Evolutionary conservation across 116 monocot genomes (phyloP).

Genomic region (Trichopus zeylanicus): DNA sequence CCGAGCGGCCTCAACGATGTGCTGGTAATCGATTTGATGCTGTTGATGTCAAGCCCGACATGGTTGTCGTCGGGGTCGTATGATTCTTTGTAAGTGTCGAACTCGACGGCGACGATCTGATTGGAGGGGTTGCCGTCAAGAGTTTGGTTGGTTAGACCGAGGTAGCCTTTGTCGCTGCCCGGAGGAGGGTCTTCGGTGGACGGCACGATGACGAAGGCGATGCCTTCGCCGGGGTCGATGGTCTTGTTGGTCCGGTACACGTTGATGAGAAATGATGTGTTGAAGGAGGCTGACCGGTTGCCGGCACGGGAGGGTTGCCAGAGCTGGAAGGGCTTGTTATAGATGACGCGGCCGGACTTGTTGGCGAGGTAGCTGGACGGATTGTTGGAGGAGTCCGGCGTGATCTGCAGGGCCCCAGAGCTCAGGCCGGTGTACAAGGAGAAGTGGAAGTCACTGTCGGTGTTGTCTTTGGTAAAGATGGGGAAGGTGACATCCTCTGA

Average conservation of each 20-base stretch:
- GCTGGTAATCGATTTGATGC: constrained; percentile 33
- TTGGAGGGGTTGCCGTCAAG: constrained; percentile 38
- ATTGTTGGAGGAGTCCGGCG: constrained; percentile 41
- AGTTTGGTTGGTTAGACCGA: constrained; percentile 78
- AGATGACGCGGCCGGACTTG: constrained; percentile 60
- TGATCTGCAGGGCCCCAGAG: constrained; percentile 63
- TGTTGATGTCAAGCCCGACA: constrained; percentile 77
- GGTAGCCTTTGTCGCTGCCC: constrained; percentile 45
- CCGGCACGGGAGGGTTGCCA: constrained; percentile 16
- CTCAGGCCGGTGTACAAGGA: neutral
- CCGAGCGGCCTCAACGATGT: constrained; percentile 23
- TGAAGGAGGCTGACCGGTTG: constrained; percentile 27
- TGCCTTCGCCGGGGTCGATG: constrained; percentile 43
- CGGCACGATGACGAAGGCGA: constrained; percentile 52
- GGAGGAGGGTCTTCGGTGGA: constrained; percentile 14
- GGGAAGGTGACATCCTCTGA: neutral
- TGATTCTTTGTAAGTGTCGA: constrained; percentile 62
- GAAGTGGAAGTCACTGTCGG: constrained; percentile 2
- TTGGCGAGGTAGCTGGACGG: constrained; percentile 17
- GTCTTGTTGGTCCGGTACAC: constrained; percentile 13
- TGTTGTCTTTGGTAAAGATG: constrained; percentile 11
- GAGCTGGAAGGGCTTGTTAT: constrained; percentile 23
- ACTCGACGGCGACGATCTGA: constrained; percentile 66
- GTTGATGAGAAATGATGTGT: constrained; percentile 36
- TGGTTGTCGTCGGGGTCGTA: constrained; percentile 76